Evolutionary conservation across 495 filamentous ascomycete genomes (phyloP).

Genomic region (Pyrenula massariospora): DNA sequence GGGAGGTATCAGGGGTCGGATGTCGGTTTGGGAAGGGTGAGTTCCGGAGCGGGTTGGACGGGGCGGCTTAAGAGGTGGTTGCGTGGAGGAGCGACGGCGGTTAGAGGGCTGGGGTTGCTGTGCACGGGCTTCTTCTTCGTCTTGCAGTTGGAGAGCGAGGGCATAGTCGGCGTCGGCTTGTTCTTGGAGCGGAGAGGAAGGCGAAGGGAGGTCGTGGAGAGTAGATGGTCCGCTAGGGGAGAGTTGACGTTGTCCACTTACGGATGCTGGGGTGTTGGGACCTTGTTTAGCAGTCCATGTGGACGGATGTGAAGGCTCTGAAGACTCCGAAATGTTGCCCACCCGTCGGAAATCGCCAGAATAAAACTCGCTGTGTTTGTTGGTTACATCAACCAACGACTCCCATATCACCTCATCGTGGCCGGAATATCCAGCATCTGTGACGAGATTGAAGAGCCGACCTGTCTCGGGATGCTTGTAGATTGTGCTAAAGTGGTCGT

Average conservation of each 20-base stretch:
- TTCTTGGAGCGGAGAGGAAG: constrained; percentile 18
- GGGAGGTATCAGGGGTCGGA: constrained; percentile 9
- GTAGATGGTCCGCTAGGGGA: not conserved
- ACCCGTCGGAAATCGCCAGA: constrained; percentile 86
- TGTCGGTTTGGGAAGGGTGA: constrained; percentile 8
- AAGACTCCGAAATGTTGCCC: constrained; percentile 30
- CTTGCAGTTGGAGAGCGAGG: constrained; percentile 33
- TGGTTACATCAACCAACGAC: constrained; percentile 75
- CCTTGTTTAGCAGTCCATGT: constrained; percentile 1
- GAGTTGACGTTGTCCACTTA: not conserved
- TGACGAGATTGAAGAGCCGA: constrained; percentile 70
- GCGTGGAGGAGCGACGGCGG: constrained; percentile 5
- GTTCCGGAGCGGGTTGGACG: constrained; percentile 5
- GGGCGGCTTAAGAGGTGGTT: constrained; percentile 2
- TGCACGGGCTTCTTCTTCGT: constrained; percentile 28
- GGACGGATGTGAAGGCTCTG: constrained; percentile 2
- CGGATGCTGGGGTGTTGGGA: not conserved
- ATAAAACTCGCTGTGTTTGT: constrained; percentile 72
- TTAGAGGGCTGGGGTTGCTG: constrained; percentile 6
- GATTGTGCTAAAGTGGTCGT: constrained; percentile 91
- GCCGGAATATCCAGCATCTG: constrained; percentile 77
- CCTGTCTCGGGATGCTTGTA: constrained; percentile 67
- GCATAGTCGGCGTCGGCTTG: constrained; percentile 40
- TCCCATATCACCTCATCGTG: constrained; percentile 97
- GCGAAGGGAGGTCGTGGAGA: not conserved